Conservation (phyloP, 2,329 filamentous ascomycete genomes). For the Geosmithia flava region DNA sequence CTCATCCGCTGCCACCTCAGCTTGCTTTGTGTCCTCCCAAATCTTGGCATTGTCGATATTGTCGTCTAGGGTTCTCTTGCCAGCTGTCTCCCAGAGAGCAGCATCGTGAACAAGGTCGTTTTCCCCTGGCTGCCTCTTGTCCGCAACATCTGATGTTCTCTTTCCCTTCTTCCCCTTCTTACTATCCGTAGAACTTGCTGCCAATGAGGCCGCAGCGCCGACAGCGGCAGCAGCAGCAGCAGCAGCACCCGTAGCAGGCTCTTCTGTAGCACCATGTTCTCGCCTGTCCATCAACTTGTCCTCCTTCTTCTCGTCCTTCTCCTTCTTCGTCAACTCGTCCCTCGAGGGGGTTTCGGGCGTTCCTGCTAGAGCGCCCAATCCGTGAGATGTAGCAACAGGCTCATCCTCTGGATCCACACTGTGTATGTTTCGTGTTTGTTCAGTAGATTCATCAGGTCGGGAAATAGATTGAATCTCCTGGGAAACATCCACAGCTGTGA, state of each 20-base stretch:
- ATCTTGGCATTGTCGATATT: constrained; percentile 11
- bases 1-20: constrained; percentile 3
- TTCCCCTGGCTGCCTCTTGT: constrained; percentile 22
- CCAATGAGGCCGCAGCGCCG: constrained; percentile 19
- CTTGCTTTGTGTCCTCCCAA: constrained; percentile 12
- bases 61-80: constrained; percentile 18
- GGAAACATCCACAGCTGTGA: background rate
- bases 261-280: background rate
- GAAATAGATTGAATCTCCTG: background rate
- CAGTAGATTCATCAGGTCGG: no score
- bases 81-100: constrained; percentile 28
- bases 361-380: no score
- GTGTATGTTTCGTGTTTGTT: no score
- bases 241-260: constrained; percentile 5
- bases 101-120: constrained; percentile 33
- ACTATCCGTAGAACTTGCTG: constrained; percentile 15
- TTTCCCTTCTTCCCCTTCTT: constrained; percentile 5
- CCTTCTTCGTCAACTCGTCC: no score
- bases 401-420: no score
- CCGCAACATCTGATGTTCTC: constrained; percentile 12
- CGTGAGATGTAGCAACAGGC: background rate
- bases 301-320: background rate
- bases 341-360: no score
- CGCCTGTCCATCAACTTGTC: background rate
- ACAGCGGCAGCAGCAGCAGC: constrained; percentile 15